A percentile compares a stretch with the other conserved stretches of the same genome.
These are phyloP conservation scores for Rhodotorula toruloides DNA, from an alignment of 768 basidiomycete species.

Conservation along the genomic window DNA sequence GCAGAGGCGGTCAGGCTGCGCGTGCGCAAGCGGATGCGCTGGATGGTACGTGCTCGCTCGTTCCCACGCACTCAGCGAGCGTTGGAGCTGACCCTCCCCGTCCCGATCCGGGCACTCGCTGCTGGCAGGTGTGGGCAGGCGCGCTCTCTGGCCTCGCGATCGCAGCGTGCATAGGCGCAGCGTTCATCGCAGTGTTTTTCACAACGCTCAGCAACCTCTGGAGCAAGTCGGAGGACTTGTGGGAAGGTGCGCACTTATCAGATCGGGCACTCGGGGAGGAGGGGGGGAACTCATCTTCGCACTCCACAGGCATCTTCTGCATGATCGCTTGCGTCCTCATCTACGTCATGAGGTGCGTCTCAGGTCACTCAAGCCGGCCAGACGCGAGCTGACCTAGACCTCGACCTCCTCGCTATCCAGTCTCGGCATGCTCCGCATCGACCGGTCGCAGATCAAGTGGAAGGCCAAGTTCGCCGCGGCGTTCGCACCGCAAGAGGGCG, in stretches of 20 bases:
- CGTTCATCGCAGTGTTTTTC: slow-evolving; percentile 66
- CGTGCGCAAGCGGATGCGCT: slow-evolving; percentile 60
- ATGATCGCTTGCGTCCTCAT: no score
- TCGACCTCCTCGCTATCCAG: neutral
- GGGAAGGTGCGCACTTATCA: no score
- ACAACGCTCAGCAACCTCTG: slow-evolving; percentile 81
- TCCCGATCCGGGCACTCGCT: no score
- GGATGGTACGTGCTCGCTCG: no score
- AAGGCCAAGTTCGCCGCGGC: slow-evolving; percentile 75
- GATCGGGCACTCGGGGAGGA: no score
- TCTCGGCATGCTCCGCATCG: slow-evolving; percentile 67
- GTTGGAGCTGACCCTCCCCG: no score
- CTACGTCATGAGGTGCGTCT: no score
- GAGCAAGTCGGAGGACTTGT: slow-evolving; percentile 74
- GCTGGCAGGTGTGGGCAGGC: slow-evolving; percentile 32
- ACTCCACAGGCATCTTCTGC: no score
- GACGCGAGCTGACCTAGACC: no score
- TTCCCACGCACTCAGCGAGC: no score
- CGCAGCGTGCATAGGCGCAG: slow-evolving; percentile 76
- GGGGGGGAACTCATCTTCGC: no score
- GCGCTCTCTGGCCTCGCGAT: slow-evolving; percentile 62
- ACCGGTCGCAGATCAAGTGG: slow-evolving; percentile 91
- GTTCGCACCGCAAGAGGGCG: slow-evolving; percentile 53
- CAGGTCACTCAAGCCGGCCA: no score
- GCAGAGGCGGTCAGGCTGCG: slow-evolving; percentile 48